Evolutionary conservation across 345 rosid genomes (phyloP).

Genomic region (Cardamine resedifolia): DNA sequence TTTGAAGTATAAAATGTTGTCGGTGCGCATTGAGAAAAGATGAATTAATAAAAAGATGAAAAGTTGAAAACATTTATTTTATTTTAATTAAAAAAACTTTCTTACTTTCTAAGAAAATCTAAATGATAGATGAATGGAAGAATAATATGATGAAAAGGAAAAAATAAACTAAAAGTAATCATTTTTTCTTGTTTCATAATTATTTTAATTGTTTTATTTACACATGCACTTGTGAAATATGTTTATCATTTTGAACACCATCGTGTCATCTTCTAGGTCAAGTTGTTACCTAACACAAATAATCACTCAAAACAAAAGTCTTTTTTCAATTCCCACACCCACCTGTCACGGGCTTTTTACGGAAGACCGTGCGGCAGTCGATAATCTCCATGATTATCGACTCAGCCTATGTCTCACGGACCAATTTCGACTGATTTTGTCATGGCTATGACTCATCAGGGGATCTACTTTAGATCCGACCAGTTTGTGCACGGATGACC

Average conservation of each 20-base stretch:
- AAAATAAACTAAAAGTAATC: slow-evolving; percentile 4
- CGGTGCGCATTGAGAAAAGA: slow-evolving; percentile 34
- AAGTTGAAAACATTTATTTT: slow-evolving; percentile 4
- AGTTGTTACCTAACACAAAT: slow-evolving; percentile 41
- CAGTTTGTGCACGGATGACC: no score
- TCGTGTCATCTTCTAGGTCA: slow-evolving; percentile 39
- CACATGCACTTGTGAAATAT: slow-evolving; percentile 33
- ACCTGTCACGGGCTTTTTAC: no score
- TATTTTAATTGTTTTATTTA: slow-evolving; percentile 22
- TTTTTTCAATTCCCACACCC: slow-evolving; percentile 30
- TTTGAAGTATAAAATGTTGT: slow-evolving; percentile 32
- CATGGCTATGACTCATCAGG: no score
- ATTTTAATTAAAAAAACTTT: slow-evolving; percentile 24
- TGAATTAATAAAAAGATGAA: slow-evolving; percentile 23
- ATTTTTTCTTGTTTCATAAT: slow-evolving; percentile 4
- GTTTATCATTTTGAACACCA: slow-evolving; percentile 31
- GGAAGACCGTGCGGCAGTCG: no score
- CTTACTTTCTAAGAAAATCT: slow-evolving; percentile 32
- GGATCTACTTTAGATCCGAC: no score
- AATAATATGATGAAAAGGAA: slow-evolving; percentile 8
- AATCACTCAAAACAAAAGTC: slow-evolving; percentile 39
- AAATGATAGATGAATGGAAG: slow-evolving; percentile 31
- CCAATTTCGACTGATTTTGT: no score
- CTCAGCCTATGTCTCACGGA: no score
- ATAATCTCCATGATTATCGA: no score